A percentile compares a stretch with the other conserved stretches of the same genome.
These are phyloP conservation scores for Madurella mycetomatis DNA, from an alignment of 2,329 filamentous ascomycete genomes.

Conservation along the genomic window DNA sequence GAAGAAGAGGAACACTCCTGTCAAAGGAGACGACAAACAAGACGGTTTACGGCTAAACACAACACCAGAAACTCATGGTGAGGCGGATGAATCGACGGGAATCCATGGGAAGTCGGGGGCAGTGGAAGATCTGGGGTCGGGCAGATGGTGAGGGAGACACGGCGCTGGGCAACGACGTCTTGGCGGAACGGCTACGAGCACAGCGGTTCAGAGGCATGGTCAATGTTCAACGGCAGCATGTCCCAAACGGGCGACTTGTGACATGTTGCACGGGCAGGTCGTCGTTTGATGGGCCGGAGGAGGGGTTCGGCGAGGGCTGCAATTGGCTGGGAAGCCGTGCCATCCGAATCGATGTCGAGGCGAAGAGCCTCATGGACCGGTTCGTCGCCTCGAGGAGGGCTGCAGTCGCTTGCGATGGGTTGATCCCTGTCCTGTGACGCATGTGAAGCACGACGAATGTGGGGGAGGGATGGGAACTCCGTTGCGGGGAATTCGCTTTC, in stretches of 20 bases:
- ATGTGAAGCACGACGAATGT: constrained; percentile 40
- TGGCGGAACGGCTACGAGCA: neutral
- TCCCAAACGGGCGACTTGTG: constrained; percentile 18
- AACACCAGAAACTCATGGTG: constrained; percentile 25
- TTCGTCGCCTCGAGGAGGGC: no score
- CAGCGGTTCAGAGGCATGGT: neutral
- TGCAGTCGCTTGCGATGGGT: constrained; percentile 16
- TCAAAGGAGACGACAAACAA: constrained; percentile 19
- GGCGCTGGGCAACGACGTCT: neutral
- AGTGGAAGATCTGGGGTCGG: constrained; percentile 21
- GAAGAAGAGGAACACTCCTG: constrained; percentile 18
- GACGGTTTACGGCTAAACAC: constrained; percentile 25
- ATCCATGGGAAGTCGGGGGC: constrained; percentile 18
- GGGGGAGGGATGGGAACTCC: constrained; percentile 1
- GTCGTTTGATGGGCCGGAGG: constrained; percentile 31
- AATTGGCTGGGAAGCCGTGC: constrained; percentile 26
- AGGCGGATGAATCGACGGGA: constrained; percentile 29
- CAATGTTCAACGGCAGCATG: constrained; percentile 8
- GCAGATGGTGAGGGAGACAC: constrained; percentile 5
- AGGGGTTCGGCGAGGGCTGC: constrained; percentile 8
- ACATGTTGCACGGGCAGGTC: constrained; percentile 25
- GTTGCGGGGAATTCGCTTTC: no score
- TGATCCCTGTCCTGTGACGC: constrained; percentile 44
- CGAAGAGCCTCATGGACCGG: neutral
- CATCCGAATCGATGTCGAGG: constrained; percentile 10